Base-by-base conservation (phyloP, 768 basidiomycete genomes). In the Termitomyces sp. region DNA sequence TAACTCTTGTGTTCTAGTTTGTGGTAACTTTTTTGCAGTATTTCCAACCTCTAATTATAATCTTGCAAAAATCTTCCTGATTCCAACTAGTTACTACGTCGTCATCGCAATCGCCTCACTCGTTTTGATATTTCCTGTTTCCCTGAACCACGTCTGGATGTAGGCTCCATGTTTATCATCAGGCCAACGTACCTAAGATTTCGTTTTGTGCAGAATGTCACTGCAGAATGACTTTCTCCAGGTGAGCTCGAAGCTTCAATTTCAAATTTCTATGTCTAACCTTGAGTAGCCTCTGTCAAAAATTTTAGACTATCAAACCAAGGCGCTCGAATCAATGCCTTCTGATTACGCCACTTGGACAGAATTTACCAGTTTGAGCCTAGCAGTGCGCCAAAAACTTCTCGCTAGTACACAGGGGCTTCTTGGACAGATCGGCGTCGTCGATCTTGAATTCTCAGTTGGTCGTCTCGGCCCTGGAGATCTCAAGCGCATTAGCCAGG, bases 91-190 rank as follows among this genome's bases (percentile, higher is more conserved):
- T 8, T 76, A 74, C 57, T 81, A 79, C 59, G 54, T 76, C 30
- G 78, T 76, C 4, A 71, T 78, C 36, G 78, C 78, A 2, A 60
- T 79, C 32, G 67, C 66, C 18, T 66, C 72, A 20, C 62, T 77
- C 22, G 44, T 79, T 27, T 45, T 79, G 0, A 69, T 81, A 36
- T 81, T 79, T 49, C 79, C 79, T 0, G 74, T 78, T 62, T 78
- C 74, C 42, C 58, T 77, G 47, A 79, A 76, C 56, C 74, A 74
- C 61, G 68, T 76, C 39, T 79, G 77, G 78, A 55, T 75, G 71
- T 75, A 59, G 55, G 72, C 27, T 18, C 3, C 32, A 9, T 45
- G 1, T 16, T 24, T 14, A 5, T 48, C 20, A 22, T 46, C 13
- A 22, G 40, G 34, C 24, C 18, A 16, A 9, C 10, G 18, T 30